Base-by-base conservation (phyloP, 352 stramenopile genomes). In the Peronosclerospora sorghi region DNA sequence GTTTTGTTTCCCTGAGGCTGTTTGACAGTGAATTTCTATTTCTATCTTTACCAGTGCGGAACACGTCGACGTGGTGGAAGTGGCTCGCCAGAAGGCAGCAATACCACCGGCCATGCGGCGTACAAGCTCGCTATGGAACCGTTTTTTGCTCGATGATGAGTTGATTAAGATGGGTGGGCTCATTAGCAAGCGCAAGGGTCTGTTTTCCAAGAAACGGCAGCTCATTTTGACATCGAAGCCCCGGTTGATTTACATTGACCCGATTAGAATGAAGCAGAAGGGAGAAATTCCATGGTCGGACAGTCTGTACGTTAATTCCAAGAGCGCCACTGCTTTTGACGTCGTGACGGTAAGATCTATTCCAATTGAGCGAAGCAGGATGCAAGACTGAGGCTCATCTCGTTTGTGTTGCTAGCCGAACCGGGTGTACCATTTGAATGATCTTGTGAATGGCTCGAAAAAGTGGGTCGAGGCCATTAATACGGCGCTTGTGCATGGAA, bases 401-500 rank as follows among this genome's bases (percentile, higher is more conserved):
- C 10, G 13, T 3, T 40, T 20, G 44, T 45, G 8, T 30, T 34
- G 45, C 8, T 29, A 93, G 80, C 80, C 80, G 8, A 90, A 93
- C 42, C 73, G 80, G 37, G 77, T 83, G 43, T 93, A 93, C 56
- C 80, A 93, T 66, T 54, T 93, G 49, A 88, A 86, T 50, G 77
- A 93, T 50, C 58, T 87, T 50, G 77, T 89, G 52, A 90, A 93
- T 46, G 80, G 80, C 24, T 90, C 80, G 23, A 90, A 90, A 66
- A 93, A 93, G 49, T 93, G 80, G 80, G 80, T 89, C 19, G 80
- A 93, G 39, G 77, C 80, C 35, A 87, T 93, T 54, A 93, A 93
- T 54, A 69, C 75, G 19, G 74, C 76, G 42, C 65, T 90, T 56
- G 73, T 86, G 59, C 63, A 65, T 73, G 40, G 48, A 26, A 77